Conservation (phyloP, 768 basidiomycete genomes). For the Serendipita sp. region DNA sequence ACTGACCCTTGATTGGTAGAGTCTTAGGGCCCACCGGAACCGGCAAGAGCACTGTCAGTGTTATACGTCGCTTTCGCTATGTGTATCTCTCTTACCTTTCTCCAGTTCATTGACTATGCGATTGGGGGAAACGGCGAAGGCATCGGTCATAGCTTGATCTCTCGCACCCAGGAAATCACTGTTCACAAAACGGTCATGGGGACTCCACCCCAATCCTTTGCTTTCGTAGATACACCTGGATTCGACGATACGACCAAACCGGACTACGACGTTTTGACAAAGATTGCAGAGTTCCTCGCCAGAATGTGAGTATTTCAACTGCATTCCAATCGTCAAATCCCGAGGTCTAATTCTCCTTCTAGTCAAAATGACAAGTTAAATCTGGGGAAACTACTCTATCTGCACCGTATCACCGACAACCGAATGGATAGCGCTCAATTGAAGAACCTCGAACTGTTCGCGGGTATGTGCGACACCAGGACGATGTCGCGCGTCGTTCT, state of each 20-base stretch:
- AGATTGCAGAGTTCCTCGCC: conserved; percentile 9
- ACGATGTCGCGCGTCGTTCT: not conserved
- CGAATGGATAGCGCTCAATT: not conserved
- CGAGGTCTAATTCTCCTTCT: not conserved
- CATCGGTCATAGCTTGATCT: not conserved
- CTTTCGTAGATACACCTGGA: conserved; percentile 16
- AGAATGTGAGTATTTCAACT: not conserved
- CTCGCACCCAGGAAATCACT: not conserved
- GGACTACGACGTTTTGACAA: conserved; percentile 15
- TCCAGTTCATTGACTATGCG: not conserved
- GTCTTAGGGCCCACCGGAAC: not conserved
- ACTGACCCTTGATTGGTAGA: too few species aligned
- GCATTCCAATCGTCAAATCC: not conserved
- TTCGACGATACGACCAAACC: conserved; percentile 15
- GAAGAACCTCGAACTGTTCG: not conserved
- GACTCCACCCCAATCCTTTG: not conserved
- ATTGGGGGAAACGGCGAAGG: not conserved
- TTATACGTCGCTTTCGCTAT: not conserved
- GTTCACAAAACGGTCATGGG: not conserved
- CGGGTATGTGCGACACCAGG: not conserved
- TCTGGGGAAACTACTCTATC: conserved; percentile 19
- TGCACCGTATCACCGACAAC: not conserved
- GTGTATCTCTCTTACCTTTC: not conserved
- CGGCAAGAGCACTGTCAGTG: not conserved
- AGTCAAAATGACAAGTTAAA: conserved; percentile 17